phyloP scores from a whole-genome alignment of 306 rosid genomes.

The Carpinus fangiana region DNA sequence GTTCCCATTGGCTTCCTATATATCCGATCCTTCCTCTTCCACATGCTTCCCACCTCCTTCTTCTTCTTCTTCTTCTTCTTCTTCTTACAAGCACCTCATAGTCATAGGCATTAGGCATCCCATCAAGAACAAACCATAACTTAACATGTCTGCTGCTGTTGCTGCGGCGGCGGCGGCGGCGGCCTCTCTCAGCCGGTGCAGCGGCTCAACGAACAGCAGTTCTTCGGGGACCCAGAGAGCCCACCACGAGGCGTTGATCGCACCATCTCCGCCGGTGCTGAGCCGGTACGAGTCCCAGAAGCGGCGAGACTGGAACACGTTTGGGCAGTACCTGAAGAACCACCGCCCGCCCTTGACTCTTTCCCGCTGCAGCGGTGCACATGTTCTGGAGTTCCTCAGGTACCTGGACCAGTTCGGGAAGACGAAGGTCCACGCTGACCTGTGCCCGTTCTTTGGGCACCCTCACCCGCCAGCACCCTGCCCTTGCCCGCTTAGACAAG shows the following conservation, averaged over 20 bases:
- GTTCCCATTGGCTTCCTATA: not conserved
- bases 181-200: constrained; percentile 9
- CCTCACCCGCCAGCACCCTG: constrained; percentile 80
- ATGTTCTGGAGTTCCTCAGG: constrained; percentile 76
- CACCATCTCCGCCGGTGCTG: constrained; percentile 12
- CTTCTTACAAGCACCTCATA: too few species aligned
- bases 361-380: constrained; percentile 69
- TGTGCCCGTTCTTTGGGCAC: constrained; percentile 76
- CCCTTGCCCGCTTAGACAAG: constrained; percentile 83
- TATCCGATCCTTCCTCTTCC: not conserved
- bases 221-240: not conserved
- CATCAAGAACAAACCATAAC: too few species aligned
- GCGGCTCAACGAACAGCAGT: constrained; percentile 19
- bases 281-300: constrained; percentile 85
- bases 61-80: too few species aligned
- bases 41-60: not conserved
- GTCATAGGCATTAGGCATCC: too few species aligned
- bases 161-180: constrained; percentile 34
- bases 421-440: constrained; percentile 69
- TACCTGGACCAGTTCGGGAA: constrained; percentile 84
- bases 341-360: constrained; percentile 79
- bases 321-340: constrained; percentile 85
- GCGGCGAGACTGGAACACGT: constrained; percentile 88
- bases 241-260: not conserved
- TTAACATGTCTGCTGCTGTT: constrained; percentile 39